Evolutionary conservation across 176 grass and related monocot species (phyloP).

Genomic region (Musa beccarii): DNA sequence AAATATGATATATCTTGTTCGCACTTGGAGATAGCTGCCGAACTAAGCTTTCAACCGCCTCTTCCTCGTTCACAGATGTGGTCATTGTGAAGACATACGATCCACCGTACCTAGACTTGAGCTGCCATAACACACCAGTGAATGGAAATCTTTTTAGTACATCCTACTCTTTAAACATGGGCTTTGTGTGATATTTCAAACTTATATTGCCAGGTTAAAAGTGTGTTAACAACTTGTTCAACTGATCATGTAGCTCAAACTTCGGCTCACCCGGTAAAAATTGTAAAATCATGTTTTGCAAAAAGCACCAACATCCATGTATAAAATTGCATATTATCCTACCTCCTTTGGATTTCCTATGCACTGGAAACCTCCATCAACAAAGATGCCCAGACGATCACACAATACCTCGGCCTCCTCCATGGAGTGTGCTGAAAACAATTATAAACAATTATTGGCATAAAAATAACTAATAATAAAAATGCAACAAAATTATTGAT

Average conservation of each 20-base stretch:
- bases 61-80: constrained; percentile 43
- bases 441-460: background rate
- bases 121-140: constrained; percentile 14
- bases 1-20: constrained; percentile 47
- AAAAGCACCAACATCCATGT: too few relatives aligned
- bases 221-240: too few relatives aligned
- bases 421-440: constrained; percentile 84
- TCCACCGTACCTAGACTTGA: constrained; percentile 70
- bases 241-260: too few relatives aligned
- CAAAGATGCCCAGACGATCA: constrained; percentile 73
- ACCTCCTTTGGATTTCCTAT: constrained; percentile 82
- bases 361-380: constrained; percentile 70
- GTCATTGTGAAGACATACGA: constrained; percentile 59
- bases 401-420: constrained; percentile 84
- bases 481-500: too few relatives aligned
- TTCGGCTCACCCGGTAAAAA: too few relatives aligned
- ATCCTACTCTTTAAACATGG: too few relatives aligned
- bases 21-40: constrained; percentile 27
- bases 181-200: too few relatives aligned
- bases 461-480: background rate
- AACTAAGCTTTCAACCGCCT: constrained; percentile 39
- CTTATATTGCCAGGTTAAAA: too few relatives aligned
- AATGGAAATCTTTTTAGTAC: background rate
- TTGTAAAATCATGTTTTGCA: too few relatives aligned
- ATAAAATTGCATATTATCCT: background rate